Evolutionary conservation across 257 asterid species (phyloP).

Genomic region (Primulina tabacum): DNA sequence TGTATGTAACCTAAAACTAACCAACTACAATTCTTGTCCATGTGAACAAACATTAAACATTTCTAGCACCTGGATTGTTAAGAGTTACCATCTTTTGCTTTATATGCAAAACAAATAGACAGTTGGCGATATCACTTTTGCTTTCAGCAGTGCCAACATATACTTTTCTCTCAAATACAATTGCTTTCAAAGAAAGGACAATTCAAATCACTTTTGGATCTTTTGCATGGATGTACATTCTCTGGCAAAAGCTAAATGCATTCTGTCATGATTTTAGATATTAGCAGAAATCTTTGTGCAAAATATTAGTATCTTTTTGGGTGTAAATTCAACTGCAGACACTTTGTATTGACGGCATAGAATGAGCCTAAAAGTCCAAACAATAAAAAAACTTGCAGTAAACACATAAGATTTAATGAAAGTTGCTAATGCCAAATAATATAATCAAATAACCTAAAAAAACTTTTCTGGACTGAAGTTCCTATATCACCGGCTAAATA

Average conservation of each 20-base stretch:
- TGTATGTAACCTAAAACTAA: background rate
- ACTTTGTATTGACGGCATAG: background rate
- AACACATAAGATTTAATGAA: background rate
- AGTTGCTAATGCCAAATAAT: background rate
- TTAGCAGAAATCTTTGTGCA: background rate
- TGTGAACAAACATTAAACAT: background rate
- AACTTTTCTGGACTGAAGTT: slow-evolving; percentile 73
- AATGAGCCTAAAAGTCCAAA: background rate
- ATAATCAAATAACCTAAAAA: slow-evolving; percentile 63
- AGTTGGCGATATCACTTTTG: background rate
- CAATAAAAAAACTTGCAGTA: background rate
- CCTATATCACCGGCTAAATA: slow-evolving; percentile 80
- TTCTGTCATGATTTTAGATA: background rate
- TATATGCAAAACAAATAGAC: background rate
- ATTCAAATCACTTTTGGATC: background rate
- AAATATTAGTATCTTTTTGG: background rate
- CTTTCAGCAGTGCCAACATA: background rate
- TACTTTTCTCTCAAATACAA: background rate
- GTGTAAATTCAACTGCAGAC: background rate
- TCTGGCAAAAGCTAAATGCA: background rate
- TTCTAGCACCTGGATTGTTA: background rate
- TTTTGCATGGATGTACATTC: background rate
- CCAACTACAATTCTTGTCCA: background rate
- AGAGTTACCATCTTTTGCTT: background rate
- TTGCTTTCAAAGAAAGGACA: background rate